These are phyloP conservation scores for Bruguiera parviflora DNA, from an alignment of 345 rosid species.

Conservation along the genomic window DNA sequence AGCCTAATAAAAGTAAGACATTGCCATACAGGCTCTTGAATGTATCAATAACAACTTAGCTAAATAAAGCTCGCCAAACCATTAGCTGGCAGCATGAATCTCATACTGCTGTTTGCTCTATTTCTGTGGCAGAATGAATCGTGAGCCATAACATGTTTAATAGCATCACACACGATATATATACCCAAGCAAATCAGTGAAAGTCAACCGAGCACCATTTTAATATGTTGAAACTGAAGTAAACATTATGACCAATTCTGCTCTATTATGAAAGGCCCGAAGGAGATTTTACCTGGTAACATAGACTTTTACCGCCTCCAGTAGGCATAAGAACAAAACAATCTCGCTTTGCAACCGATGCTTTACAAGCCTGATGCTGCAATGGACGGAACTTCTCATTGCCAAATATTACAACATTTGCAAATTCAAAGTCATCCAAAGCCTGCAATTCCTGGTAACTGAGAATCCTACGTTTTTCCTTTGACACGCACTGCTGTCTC, in stretches of 20 bases:
- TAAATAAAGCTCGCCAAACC: background rate
- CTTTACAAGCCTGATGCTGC: slow-evolving; percentile 83
- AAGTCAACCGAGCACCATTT: background rate
- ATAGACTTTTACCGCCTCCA: slow-evolving; percentile 90
- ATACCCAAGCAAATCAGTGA: too few species aligned
- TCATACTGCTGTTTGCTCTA: background rate
- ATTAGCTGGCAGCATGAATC: background rate
- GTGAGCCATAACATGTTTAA: background rate
- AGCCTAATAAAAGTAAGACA: too few species aligned
- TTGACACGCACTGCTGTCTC: slow-evolving; percentile 19
- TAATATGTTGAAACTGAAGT: background rate
- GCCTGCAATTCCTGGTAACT: slow-evolving; percentile 65
- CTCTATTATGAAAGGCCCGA: background rate
- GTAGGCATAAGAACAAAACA: slow-evolving; percentile 90
- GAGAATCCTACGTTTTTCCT: slow-evolving; percentile 35
- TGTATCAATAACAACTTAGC: background rate
- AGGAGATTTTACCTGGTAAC: slow-evolving; percentile 61
- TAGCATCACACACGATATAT: background rate
- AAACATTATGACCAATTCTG: background rate
- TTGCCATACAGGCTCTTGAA: too few species aligned
- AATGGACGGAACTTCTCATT: slow-evolving; percentile 59
- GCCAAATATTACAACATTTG: slow-evolving; percentile 80
- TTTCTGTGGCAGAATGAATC: background rate
- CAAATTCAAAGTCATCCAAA: slow-evolving; percentile 79
- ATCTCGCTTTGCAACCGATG: slow-evolving; percentile 62